These are phyloP conservation scores for Cryphonectria naterciae DNA, from an alignment of 2,329 filamentous ascomycete genomes.

Conservation along the genomic window DNA sequence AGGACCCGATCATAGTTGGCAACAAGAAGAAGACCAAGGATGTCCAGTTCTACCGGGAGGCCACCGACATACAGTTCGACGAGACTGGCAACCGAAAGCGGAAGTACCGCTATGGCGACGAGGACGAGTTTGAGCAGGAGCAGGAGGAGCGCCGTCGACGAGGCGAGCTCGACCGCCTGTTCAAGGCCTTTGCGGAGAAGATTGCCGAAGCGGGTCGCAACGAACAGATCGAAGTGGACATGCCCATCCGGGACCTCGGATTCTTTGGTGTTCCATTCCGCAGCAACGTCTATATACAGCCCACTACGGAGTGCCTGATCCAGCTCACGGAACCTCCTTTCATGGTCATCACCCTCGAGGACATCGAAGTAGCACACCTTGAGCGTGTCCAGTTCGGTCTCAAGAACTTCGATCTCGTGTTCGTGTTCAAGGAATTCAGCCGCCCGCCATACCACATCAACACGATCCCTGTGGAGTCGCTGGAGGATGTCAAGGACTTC, in stretches of 20 bases:
- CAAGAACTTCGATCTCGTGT: conserved; percentile 98
- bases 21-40: conserved; percentile 99
- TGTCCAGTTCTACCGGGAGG: conserved; percentile 96
- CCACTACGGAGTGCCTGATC: conserved; percentile 94
- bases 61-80: conserved; percentile 97
- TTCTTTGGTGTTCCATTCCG: conserved; percentile 97
- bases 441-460: conserved; percentile 93
- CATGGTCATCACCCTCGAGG: conserved; percentile 90
- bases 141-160: conserved; percentile 92
- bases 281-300: conserved; percentile 93
- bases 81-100: conserved; percentile 98
- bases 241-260: conserved; percentile 93
- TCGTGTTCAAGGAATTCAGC: conserved; percentile 97
- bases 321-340: conserved; percentile 97
- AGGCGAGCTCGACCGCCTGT: conserved; percentile 91
- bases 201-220: conserved; percentile 93
- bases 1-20: conserved; percentile 96
- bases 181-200: conserved; percentile 96
- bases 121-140: conserved; percentile 98
- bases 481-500: conserved; percentile 97
- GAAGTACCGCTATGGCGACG: conserved; percentile 96
- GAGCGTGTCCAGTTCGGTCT: conserved; percentile 96
- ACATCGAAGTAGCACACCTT: conserved; percentile 94
- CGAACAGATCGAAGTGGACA: conserved; percentile 90
- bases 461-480: conserved; percentile 92